Evolutionary conservation across 805 yeast genomes (phyloP).

Genomic region (Starmerella tilneyi): DNA sequence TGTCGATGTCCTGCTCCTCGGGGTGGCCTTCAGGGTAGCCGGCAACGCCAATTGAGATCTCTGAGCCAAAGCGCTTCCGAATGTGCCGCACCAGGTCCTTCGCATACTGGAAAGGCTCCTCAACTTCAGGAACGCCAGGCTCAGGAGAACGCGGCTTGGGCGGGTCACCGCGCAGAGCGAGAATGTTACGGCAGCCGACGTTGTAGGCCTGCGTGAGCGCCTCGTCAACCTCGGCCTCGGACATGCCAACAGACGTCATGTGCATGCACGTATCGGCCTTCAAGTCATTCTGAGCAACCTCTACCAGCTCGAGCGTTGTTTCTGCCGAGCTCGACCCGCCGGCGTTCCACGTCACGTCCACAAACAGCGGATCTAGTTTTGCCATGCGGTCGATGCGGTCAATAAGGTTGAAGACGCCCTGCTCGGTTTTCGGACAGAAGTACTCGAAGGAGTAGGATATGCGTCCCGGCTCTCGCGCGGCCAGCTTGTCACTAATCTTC

Average conservation of each 20-base stretch:
- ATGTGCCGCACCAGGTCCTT: slow-evolving; percentile 76
- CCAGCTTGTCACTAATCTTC: slow-evolving; percentile 39
- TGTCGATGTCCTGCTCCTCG: slow-evolving; percentile 54
- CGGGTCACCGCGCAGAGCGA: slow-evolving; percentile 93
- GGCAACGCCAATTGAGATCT: slow-evolving; percentile 91
- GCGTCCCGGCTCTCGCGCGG: slow-evolving; percentile 23
- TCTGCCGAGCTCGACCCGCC: slow-evolving; percentile 68
- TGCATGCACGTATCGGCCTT: slow-evolving; percentile 98
- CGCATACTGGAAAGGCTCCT: slow-evolving; percentile 59
- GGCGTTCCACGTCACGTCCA: slow-evolving; percentile 98
- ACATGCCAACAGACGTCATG: slow-evolving; percentile 93
- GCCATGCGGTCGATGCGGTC: slow-evolving; percentile 98
- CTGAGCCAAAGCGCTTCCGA: slow-evolving; percentile 64
- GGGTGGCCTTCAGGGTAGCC: slow-evolving; percentile 98
- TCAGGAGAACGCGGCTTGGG: slow-evolving; percentile 55
- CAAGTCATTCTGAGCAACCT: slow-evolving; percentile 77
- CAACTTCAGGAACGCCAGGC: slow-evolving; percentile 33
- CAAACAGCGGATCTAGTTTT: slow-evolving; percentile 77
- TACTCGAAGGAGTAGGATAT: slow-evolving; percentile 86
- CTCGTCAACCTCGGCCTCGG: slow-evolving; percentile 62
- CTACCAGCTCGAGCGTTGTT: slow-evolving; percentile 81
- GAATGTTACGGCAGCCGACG: slow-evolving; percentile 89
- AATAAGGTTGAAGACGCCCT: slow-evolving; percentile 90
- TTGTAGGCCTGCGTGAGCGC: slow-evolving; percentile 77
- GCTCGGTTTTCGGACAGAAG: slow-evolving; percentile 93